Evolutionary conservation across 1,284 basidiomycete genomes (phyloP), one percentile per base, ranked within the genome.

Genomic region (Schizophyllum commune): DNA sequence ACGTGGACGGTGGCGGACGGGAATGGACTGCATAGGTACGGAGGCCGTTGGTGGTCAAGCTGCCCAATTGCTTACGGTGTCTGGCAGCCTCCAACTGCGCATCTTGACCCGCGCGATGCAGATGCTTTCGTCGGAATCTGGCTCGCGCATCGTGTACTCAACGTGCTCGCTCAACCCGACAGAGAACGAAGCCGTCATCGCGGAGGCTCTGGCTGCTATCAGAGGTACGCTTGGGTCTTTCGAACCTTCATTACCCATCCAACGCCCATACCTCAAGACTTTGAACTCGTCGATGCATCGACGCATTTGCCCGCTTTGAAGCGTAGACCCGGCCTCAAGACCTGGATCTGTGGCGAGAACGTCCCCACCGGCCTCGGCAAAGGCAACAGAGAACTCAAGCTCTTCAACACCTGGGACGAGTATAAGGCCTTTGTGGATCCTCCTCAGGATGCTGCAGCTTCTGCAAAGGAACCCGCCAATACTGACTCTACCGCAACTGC

Each of bases 141-240:
- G 89, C 39, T 96, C 96, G 11, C 86, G 93, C 47, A 89, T 99
- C 62, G 96, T 98, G 27, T 99, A 99, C 75, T 99, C 96, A 4
- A 99, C 96, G 0, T 99, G 97, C 73, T 98, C 96, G 1, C 80
- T 99, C 68, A 99, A 99, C 74, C 97, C 96, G 1, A 83, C 96
- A 32, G 97, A 99, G 76, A 98, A 99, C 73, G 97, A 99, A 75
- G 94, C 97, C 7, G 96, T 99, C 62, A 81, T 99, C 33, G 91
- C 93, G 1, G 89, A 91, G 34, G 95, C 91, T 0, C 77, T 98
- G 32, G 84, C 84, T 64, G 75, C 80, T 4, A 84, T 88, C 65
- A 80, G 85, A 32, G 90, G 92, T 88, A 52, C 53, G 79, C 68
- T 27, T 27, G 3, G 3, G 27, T 27, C 27, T 2, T 27, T 5